Evolutionary conservation across 768 basidiomycete species (phyloP).

Genomic region (Rubroboletus pulcherrimus): DNA sequence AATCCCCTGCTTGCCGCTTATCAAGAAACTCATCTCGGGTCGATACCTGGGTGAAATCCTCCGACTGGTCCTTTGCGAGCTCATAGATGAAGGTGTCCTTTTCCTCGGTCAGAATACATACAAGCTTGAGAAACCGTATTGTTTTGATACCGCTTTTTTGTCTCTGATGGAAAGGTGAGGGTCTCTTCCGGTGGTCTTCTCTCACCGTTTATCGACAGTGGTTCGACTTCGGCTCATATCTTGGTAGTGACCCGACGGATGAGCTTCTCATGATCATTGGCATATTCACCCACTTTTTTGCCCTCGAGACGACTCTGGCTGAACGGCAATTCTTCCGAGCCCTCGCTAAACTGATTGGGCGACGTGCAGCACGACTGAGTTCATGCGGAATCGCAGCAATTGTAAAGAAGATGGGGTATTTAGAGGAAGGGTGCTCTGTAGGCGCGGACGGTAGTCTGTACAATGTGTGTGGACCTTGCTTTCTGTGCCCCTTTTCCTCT

Average conservation of each 20-base stretch:
- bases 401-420: slow-evolving; percentile 89
- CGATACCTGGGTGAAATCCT: slow-evolving; percentile 96
- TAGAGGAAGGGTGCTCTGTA: slow-evolving; percentile 86
- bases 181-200: neutral
- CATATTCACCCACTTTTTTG: slow-evolving; percentile 96
- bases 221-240: neutral
- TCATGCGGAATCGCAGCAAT: slow-evolving; percentile 97
- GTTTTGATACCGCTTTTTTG: slow-evolving; percentile 94
- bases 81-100: slow-evolving; percentile 94
- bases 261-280: slow-evolving; percentile 96
- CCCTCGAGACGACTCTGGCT: slow-evolving; percentile 90
- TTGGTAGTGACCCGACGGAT: slow-evolving; percentile 83
- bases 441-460: slow-evolving; percentile 95
- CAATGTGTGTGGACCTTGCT: slow-evolving; percentile 54
- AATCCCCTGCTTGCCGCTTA: neutral
- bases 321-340: slow-evolving; percentile 98
- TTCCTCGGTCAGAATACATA: slow-evolving; percentile 99
- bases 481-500: neutral
- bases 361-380: slow-evolving; percentile 85
- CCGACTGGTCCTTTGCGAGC: slow-evolving; percentile 90
- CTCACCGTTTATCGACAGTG: neutral
- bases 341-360: slow-evolving; percentile 83
- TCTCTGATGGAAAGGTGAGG: slow-evolving; percentile 90
- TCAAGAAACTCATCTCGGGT: slow-evolving; percentile 90
- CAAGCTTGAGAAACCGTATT: slow-evolving; percentile 92